These are phyloP conservation scores for Iris pallida DNA, from an alignment of 116 monocot species.

Conservation along the genomic window DNA sequence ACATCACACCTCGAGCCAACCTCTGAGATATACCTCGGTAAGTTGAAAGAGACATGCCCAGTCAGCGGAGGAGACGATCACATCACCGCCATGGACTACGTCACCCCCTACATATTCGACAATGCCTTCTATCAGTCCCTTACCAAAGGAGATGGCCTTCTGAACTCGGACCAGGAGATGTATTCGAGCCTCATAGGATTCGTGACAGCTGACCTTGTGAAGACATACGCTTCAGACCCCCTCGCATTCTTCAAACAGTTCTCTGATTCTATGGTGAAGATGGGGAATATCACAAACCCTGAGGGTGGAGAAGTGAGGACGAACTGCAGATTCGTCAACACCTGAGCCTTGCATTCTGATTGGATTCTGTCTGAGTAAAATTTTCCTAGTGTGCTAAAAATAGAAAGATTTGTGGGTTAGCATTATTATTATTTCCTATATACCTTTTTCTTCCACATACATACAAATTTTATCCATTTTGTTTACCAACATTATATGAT, in stretches of 20 bases:
- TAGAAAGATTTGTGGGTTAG: background rate
- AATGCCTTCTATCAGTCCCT: conserved; percentile 47
- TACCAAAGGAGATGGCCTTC: conserved; percentile 48
- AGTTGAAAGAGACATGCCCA: conserved; percentile 44
- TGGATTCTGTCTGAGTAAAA: too few species aligned
- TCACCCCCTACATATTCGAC: conserved; percentile 55
- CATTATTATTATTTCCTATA: background rate
- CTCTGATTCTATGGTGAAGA: conserved; percentile 71
- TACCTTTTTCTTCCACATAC: background rate
- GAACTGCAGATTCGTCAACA: conserved; percentile 64
- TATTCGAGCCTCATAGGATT: conserved; percentile 46
- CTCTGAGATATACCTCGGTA: conserved; percentile 27
- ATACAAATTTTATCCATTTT: background rate
- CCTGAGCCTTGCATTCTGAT: conserved; percentile 9
- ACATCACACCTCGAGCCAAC: conserved; percentile 14
- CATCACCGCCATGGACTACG: conserved; percentile 38
- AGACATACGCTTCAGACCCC: conserved; percentile 35
- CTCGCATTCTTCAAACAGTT: conserved; percentile 62
- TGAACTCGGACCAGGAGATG: conserved; percentile 81
- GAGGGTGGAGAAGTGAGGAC: conserved; percentile 71
- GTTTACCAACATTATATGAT: too few species aligned
- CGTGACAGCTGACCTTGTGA: conserved; percentile 36
- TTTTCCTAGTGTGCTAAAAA: background rate
- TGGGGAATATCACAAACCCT: conserved; percentile 74
- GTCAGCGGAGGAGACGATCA: conserved; percentile 30